Evolutionary conservation across 805 yeast genomes (phyloP).

Genomic region (Vanderwaltozyma yarrowii): DNA sequence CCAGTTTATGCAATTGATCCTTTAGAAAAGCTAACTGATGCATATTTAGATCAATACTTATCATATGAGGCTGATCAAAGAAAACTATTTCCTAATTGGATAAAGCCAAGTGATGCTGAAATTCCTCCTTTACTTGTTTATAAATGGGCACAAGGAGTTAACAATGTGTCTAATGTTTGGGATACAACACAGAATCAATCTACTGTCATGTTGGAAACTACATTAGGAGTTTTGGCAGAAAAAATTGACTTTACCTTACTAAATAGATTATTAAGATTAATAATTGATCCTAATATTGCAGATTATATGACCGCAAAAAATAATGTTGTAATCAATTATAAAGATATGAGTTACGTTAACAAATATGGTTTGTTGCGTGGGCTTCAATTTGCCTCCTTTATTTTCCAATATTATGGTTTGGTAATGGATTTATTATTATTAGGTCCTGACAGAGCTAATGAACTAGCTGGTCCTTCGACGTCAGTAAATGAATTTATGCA

Average conservation of each 20-base stretch:
- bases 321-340: conserved; percentile 70
- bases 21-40: conserved; percentile 89
- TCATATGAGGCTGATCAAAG: conserved; percentile 94
- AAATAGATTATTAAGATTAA: conserved; percentile 67
- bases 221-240: conserved; percentile 61
- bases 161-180: conserved; percentile 74
- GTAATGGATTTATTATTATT: conserved; percentile 70
- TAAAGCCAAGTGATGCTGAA: conserved; percentile 90
- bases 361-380: conserved; percentile 85
- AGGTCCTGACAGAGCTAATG: conserved; percentile 80
- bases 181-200: conserved; percentile 61
- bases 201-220: conserved; percentile 75
- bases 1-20: conserved; percentile 90
- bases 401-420: conserved; percentile 83
- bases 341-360: conserved; percentile 92
- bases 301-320: conserved; percentile 91
- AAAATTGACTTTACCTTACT: conserved; percentile 81
- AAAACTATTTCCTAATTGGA: conserved; percentile 87
- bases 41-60: conserved; percentile 86
- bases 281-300: conserved; percentile 85
- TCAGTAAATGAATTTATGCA: conserved; percentile 73
- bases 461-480: conserved; percentile 69
- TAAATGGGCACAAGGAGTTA: conserved; percentile 90
- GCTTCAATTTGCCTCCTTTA: conserved; percentile 79
- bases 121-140: conserved; percentile 86